Base-by-base conservation (phyloP, 2,329 filamentous ascomycete species). In the Capronia americana region DNA sequence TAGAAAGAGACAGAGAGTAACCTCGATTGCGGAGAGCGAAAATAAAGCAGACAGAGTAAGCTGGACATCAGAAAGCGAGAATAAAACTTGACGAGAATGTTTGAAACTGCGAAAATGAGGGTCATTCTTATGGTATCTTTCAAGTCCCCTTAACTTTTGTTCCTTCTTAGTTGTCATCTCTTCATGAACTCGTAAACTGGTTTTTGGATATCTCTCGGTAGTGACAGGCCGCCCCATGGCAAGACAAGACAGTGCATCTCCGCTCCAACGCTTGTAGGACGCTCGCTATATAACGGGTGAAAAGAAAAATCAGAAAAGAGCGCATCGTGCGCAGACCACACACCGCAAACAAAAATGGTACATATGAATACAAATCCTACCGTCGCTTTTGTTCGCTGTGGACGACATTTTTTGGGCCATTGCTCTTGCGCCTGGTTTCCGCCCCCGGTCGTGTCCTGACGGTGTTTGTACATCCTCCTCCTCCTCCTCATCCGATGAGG, bases 171-270 rank as follows among this genome's bases (percentile, higher is more conserved):
- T 59, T 20, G 20, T 59, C 41, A 32, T 59, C 12, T 28, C 44
- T 26, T 61, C 58, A 30, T 61, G 17, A 61, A 17, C 46, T 28
- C 46, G 51, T 51, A 6, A 48, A 32, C n/a, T 61, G 23, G 28
- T 48, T 30, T 26, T 44, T 34, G 57, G 48, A 51, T 53, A 61
- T 61, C 58, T 61, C 58, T 61, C 46, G 58, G 58, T 61, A 61
- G 14, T 54, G 58, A 61, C 58, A 61, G 58, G 58, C 20, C 58
- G 12, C n/a, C 11, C 46, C 12, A 34, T 41, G 23, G 17, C 38
- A 44, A 44, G 38, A 44, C 38, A 24, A 38, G 28, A 61, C 23
- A 8, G 30, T 41, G 26, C n/a, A n/a, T 11, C 20, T 48, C 23
- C 34, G 32, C 32, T 34, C 14, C 17, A n/a, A 44, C 14, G 38